Evolutionary conservation across 352 stramenopile species (phyloP).

Genomic region (Pythium volutum): DNA sequence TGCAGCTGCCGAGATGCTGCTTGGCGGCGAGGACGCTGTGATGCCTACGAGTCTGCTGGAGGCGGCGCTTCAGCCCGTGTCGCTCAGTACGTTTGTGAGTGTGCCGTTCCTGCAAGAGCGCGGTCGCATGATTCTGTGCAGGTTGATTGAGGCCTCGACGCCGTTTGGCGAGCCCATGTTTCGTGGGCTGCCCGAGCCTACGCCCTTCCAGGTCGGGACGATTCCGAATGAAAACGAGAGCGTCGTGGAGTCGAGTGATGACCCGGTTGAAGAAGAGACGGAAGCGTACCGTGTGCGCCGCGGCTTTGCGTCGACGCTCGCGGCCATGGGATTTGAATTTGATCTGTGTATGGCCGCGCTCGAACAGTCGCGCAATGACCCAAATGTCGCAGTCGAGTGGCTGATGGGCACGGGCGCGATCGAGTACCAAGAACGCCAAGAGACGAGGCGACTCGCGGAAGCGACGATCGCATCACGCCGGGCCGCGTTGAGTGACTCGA

Average conservation of each 20-base stretch:
- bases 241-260: slow-evolving; percentile 34
- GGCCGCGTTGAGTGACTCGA: slow-evolving; percentile 9
- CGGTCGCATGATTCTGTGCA: slow-evolving; percentile 79
- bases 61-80: slow-evolving; percentile 62
- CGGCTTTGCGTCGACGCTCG: slow-evolving; percentile 77
- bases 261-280: slow-evolving; percentile 70
- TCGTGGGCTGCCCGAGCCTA: slow-evolving; percentile 54
- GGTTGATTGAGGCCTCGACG: slow-evolving; percentile 81
- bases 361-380: slow-evolving; percentile 78
- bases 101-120: slow-evolving; percentile 75
- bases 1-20: neutral
- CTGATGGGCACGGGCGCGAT: slow-evolving; percentile 74
- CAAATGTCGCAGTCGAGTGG: slow-evolving; percentile 84
- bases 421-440: slow-evolving; percentile 71
- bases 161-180: slow-evolving; percentile 81
- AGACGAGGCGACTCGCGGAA: slow-evolving; percentile 48
- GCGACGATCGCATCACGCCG: slow-evolving; percentile 36
- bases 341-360: slow-evolving; percentile 84
- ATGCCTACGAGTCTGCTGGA: slow-evolving; percentile 54
- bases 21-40: neutral
- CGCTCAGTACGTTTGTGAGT: slow-evolving; percentile 69
- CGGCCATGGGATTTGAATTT: slow-evolving; percentile 88
- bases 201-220: slow-evolving; percentile 25
- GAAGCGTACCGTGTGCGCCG: slow-evolving; percentile 68
- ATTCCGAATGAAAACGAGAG: neutral